Conservation (phyloP, 768 basidiomycete genomes). For the Russula vinacea region DNA sequence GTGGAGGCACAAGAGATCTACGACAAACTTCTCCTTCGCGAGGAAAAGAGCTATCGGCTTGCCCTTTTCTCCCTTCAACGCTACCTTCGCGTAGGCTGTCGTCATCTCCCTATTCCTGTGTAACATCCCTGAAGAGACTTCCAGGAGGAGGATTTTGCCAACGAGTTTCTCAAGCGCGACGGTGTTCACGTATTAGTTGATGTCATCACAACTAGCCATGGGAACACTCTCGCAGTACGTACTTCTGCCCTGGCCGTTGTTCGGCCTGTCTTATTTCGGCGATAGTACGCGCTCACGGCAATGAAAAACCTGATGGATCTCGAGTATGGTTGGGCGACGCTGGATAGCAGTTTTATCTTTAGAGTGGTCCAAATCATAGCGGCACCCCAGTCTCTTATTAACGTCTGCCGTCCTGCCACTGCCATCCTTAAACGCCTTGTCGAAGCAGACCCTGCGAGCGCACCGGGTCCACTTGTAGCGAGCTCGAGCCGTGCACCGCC, state of each 20-base stretch:
- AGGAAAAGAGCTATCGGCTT: slow-evolving; percentile 59
- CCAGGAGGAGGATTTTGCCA: slow-evolving; percentile 81
- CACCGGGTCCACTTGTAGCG: slow-evolving; percentile 54
- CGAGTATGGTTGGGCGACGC: slow-evolving; percentile 76
- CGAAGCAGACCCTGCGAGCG: slow-evolving; percentile 74
- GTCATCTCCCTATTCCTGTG: not conserved
- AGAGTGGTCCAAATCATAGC: slow-evolving; percentile 76
- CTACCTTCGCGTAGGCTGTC: slow-evolving; percentile 59
- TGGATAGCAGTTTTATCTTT: slow-evolving; percentile 70
- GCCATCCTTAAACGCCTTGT: slow-evolving; percentile 87
- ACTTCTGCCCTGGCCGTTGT: slow-evolving; percentile 1
- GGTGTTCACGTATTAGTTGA: slow-evolving; percentile 70
- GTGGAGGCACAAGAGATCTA: slow-evolving; percentile 77
- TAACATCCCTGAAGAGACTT: slow-evolving; percentile 18
- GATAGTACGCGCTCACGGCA: slow-evolving; percentile 76
- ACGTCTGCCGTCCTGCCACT: slow-evolving; percentile 88
- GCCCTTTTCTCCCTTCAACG: slow-evolving; percentile 78
- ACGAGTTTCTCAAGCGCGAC: slow-evolving; percentile 69
- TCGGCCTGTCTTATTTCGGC: not conserved
- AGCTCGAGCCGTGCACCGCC: slow-evolving; percentile 61
- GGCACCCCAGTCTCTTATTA: slow-evolving; percentile 72
- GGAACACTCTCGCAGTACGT: slow-evolving; percentile 82
- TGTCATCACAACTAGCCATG: slow-evolving; percentile 62
- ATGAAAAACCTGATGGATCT: slow-evolving; percentile 89
- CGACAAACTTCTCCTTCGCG: slow-evolving; percentile 59